These are phyloP conservation scores for Rhododendron molle DNA, from an alignment of 148 eudicot species.

Conservation along the genomic window DNA sequence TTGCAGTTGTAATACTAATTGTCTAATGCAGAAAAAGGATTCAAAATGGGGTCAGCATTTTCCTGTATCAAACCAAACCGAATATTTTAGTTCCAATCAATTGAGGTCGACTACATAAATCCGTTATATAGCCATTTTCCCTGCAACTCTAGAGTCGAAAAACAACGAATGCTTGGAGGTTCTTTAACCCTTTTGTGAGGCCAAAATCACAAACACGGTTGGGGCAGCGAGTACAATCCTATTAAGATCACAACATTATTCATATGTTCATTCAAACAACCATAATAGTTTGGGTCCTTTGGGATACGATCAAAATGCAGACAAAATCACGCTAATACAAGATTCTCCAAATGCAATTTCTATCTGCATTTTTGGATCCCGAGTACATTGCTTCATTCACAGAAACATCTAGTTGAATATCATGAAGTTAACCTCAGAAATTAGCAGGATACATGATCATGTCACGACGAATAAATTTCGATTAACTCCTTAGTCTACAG, in stretches of 20 bases:
- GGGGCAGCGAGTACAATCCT: not conserved
- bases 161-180: not conserved
- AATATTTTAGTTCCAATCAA: not conserved
- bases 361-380: not conserved
- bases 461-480: not conserved
- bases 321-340: not conserved
- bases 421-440: not conserved
- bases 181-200: not conserved
- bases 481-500: not conserved
- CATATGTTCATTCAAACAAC: not conserved
- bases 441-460: not conserved
- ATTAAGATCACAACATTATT: not conserved
- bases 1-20: no score
- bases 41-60: not conserved
- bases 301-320: not conserved
- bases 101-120: not conserved
- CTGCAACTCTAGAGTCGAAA: not conserved
- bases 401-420: not conserved
- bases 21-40: not conserved
- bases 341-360: not conserved
- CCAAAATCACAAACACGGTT: not conserved
- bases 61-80: not conserved
- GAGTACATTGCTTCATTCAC: not conserved
- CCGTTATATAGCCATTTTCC: not conserved
- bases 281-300: not conserved